Base-by-base conservation (phyloP, 1,139 yeast genomes). In the Pichia sp. region DNA sequence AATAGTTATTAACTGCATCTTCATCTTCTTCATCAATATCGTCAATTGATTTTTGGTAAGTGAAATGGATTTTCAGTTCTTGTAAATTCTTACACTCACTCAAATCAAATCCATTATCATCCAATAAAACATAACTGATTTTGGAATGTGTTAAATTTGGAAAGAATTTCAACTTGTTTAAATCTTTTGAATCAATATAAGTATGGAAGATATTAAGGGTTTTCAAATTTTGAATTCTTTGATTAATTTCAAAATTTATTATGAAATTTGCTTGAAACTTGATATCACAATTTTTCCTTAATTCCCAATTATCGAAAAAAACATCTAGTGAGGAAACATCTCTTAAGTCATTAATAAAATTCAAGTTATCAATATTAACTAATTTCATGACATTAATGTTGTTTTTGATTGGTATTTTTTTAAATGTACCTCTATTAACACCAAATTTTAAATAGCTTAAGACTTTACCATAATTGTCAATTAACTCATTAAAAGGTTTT, bases 241-340 rank as follows among this genome's bases (percentile, higher is more conserved):
- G 50, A n/a, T 42, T 42, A 26, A 60, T 51, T 34, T 57, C 52
- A 39, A 59, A 57, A 4, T 55, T 48, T 13, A 59, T 54, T 15
- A 60, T 57, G 30, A 58, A 56, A 47, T 48, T 50, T n/a, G 54
- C 44, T 39, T 59, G 59, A 40, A 60, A 59, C 42, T 52, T 56
- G 22, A 56, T 51, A 48, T 55, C 58, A 46, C 57, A 55, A 44
- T 58, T 59, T 42, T 58, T 59, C 39, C 61, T 53, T 39, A 60
- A 52, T 45, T 60, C 64, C 63, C 63, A 59, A 42, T 60, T 60
- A 48, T 60, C 64, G 42, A 60, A 60, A 34, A 60, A 60, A 8
- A 60, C 62, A 46, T 60, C 64, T 13, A 59, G 42, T 4, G 62
- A 59, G 18, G 53, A 51, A 42, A 59, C 56, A 25, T 48, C 46